Base-by-base conservation (phyloP, 441 rosid genomes). In the Pelargonium cotyledonis region DNA sequence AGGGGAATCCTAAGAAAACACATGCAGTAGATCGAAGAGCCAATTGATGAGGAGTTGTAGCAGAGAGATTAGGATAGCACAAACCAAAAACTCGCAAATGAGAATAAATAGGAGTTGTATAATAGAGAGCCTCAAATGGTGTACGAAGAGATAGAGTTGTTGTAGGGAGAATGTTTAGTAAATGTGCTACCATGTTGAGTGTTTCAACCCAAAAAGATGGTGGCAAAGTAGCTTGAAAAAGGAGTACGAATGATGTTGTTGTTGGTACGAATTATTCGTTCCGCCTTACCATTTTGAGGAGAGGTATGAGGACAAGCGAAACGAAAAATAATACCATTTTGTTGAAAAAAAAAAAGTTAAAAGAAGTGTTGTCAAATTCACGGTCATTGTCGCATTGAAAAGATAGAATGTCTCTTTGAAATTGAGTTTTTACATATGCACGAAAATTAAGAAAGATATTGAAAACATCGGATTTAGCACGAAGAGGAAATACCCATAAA, bases 271-370 rank as follows among this genome's bases (percentile, higher is more conserved):
- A 51, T 19, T 71, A 71, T 0, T n/a, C 1, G 46, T 38, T 73
- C 49, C 2, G 38, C 77, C 2, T 10, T 6, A 1, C 72, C 75
- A 70, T 73, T 76, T 51, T 77, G 29, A 61, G 69, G 40, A 1
- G 71, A 69, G 1, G 68, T 68, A 4, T 7, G 1, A 15, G 44
- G 65, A 61, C 72, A 73, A 35, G 71, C 70, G 14, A 15, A 15
- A 0, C 67, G 70, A 7, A 46, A 23, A 4, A 70, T 2, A 43
- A 11, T 77, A 8, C 40, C 66, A 0, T 66, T 49, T 10, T 7
- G 6, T 6, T 4, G n/a, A 8, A 70, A 23, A 63, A 70, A 60
- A 10, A 15, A 1, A 16, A 61, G 16, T 26, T 1, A 3, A 74
- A 57, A 5, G 9, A 26, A 2, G 31, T 1, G 31, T 46, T 12